A percentile compares a stretch with the other conserved stretches of the same genome.
These are phyloP conservation scores for Hypoxylon sp. DNA, from an alignment of 2,329 filamentous ascomycete genomes.

Conservation along the genomic window DNA sequence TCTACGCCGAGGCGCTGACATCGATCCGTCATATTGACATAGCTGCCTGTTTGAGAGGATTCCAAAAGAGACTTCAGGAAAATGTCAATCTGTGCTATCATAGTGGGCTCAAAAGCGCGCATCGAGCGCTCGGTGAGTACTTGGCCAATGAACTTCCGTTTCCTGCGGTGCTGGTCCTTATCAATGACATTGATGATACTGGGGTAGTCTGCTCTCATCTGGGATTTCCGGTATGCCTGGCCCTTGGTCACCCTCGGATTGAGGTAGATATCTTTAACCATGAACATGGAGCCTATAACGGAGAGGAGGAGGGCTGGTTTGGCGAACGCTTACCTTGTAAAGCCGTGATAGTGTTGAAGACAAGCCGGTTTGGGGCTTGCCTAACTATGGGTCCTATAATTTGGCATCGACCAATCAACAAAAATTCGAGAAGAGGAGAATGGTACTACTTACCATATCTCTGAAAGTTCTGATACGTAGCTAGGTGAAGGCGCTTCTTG, in stretches of 20 bases:
- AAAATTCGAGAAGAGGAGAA: no score
- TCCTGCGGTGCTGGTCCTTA: slow-evolving; percentile 16
- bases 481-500: slow-evolving; percentile 16
- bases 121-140: slow-evolving; percentile 32
- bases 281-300: no score
- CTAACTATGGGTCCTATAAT: slow-evolving; percentile 24
- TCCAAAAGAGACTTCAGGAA: slow-evolving; percentile 26
- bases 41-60: not conserved
- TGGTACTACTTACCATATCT: slow-evolving; percentile 13
- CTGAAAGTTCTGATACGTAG: slow-evolving; percentile 9
- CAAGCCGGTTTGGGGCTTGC: slow-evolving; percentile 40
- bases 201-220: no score
- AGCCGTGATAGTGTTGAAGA: slow-evolving; percentile 43
- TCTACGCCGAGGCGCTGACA: slow-evolving; percentile 28
- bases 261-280: no score
- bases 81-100: slow-evolving; percentile 36
- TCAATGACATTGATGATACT: not conserved
- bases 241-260: no score
- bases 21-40: slow-evolving; percentile 35
- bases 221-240: no score
- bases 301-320: no score
- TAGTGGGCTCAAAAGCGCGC: slow-evolving; percentile 40
- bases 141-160: slow-evolving; percentile 36
- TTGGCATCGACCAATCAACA: no score
- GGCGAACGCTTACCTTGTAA: slow-evolving; percentile 25